These are phyloP conservation scores for Aspergillus novofumigatus DNA, from an alignment of 2,329 filamentous ascomycete genomes.

Conservation along the genomic window DNA sequence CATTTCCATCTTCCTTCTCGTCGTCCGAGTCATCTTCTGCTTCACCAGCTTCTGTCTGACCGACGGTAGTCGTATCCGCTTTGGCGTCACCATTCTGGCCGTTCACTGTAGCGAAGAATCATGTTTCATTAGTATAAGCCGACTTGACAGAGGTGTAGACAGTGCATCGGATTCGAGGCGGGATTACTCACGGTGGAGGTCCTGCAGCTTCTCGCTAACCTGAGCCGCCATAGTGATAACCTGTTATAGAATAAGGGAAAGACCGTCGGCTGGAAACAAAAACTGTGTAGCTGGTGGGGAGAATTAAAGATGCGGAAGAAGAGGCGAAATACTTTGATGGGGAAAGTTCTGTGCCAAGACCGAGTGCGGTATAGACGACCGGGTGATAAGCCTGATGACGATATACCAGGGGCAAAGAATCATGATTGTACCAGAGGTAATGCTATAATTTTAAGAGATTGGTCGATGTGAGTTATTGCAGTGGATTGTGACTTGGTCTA, in stretches of 20 bases:
- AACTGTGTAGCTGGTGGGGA: constrained; percentile 18
- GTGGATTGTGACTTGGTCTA: neutral
- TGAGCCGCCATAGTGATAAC: constrained; percentile 39
- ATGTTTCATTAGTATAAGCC: constrained; percentile 19
- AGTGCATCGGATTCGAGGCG: neutral
- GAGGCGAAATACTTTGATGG: constrained; percentile 13
- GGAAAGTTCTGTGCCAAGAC: neutral
- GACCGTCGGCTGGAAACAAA: constrained; percentile 14
- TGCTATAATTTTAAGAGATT: neutral
- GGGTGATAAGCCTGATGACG: neutral
- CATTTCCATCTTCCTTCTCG: constrained; percentile 47
- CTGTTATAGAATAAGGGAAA: constrained; percentile 15
- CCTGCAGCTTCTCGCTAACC: constrained; percentile 37
- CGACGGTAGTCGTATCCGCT: constrained; percentile 27
- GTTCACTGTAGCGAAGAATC: constrained; percentile 29
- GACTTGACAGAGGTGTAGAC: neutral
- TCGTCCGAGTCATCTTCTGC: constrained; percentile 55
- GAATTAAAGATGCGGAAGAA: constrained; percentile 11
- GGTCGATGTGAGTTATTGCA: neutral
- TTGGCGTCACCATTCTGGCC: constrained; percentile 35
- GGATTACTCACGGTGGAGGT: constrained; percentile 35
- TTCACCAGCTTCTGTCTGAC: constrained; percentile 40
- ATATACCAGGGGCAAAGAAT: neutral
- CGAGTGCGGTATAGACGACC: neutral
- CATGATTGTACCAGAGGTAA: neutral